Conservation (phyloP, 257 asterid species). For the Anisodus acutangulus region DNA sequence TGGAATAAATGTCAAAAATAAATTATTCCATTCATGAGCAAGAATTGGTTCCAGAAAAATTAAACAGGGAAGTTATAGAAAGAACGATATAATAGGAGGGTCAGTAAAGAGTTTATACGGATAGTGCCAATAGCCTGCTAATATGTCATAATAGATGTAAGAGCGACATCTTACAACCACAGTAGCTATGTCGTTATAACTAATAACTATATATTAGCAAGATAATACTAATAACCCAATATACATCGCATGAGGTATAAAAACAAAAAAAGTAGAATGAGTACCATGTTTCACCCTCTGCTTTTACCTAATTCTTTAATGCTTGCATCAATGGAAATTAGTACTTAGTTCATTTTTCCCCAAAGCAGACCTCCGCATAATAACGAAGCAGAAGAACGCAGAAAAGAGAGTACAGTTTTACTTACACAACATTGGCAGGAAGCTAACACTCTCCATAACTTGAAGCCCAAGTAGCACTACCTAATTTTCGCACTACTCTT, state of each 20-base stretch:
- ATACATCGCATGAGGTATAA: background rate
- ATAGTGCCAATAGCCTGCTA: background rate
- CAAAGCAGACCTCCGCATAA: background rate
- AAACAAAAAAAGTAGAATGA: background rate
- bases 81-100: background rate
- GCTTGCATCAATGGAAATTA: background rate
- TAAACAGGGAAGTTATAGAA: background rate
- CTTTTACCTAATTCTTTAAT: background rate
- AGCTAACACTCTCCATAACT: background rate
- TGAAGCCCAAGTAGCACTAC: slow-evolving; percentile 11
- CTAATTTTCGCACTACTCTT: background rate
- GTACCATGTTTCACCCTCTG: background rate
- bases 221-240: background rate
- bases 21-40: background rate
- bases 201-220: background rate
- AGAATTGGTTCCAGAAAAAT: slow-evolving; percentile 6
- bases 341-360: background rate
- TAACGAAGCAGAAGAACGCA: background rate
- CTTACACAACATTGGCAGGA: slow-evolving; percentile 36
- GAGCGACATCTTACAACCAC: background rate
- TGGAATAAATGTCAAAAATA: background rate
- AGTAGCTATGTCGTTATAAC: background rate
- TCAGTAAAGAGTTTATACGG: background rate
- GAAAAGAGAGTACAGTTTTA: slow-evolving; percentile 8
- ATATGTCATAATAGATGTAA: background rate